phyloP scores from a whole-genome alignment of 148 eudicot genomes.

The Rheum nobile region DNA sequence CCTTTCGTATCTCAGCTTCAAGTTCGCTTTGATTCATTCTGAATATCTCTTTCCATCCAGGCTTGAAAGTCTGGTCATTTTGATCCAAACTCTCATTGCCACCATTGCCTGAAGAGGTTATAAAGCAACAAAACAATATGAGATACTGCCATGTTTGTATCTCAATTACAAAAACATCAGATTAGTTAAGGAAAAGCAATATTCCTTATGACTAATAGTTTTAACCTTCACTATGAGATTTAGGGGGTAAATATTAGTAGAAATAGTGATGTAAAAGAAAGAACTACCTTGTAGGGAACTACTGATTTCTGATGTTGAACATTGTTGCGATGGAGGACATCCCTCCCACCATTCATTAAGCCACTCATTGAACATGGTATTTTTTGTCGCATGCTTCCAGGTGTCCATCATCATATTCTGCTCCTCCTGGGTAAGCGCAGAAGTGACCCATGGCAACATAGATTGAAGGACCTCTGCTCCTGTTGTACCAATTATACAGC shows the following conservation, averaged over 20 bases:
- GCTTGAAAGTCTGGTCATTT: conserved; percentile 77
- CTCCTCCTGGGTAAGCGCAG: conserved; percentile 94
- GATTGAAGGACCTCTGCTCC: conserved; percentile 98
- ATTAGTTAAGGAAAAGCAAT: neutral
- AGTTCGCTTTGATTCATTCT: conserved; percentile 98
- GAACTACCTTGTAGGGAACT: conserved; percentile 42
- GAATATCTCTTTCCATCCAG: conserved; percentile 98
- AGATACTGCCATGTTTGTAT: neutral
- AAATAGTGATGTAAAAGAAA: neutral
- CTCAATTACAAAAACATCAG: neutral
- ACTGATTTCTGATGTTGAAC: conserved; percentile 35
- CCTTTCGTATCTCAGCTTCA: conserved; percentile 94
- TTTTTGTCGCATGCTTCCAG: conserved; percentile 93
- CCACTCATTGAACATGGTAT: conserved; percentile 98
- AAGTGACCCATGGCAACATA: conserved; percentile 98
- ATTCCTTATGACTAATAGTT: neutral
- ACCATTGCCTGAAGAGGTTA: conserved; percentile 37
- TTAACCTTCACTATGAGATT: neutral
- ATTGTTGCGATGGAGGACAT: conserved; percentile 39
- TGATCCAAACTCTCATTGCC: conserved; percentile 47
- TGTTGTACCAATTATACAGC: conserved; percentile 95
- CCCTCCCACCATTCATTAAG: conserved; percentile 97
- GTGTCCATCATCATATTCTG: conserved; percentile 97
- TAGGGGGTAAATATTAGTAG: neutral
- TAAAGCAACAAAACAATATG: neutral